These are phyloP conservation scores for Trypanosoma melophagium DNA, from an alignment of 208 protist genomes.

Conservation along the genomic window DNA sequence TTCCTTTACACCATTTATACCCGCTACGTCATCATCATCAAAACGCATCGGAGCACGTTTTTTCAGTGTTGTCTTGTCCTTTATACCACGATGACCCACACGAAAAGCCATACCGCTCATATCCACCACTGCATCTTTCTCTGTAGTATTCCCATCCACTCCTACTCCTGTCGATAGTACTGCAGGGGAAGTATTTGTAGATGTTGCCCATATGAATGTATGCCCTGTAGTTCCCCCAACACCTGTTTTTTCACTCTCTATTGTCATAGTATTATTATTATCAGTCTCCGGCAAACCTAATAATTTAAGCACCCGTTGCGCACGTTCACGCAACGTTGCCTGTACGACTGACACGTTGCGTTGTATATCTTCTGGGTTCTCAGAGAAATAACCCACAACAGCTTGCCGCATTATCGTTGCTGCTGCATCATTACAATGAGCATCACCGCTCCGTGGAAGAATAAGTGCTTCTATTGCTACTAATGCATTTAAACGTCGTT, in stretches of 20 bases:
- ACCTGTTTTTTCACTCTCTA: not conserved
- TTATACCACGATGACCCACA: not conserved
- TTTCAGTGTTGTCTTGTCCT: constrained; percentile 24
- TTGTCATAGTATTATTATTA: not conserved
- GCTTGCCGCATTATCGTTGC: constrained; percentile 12
- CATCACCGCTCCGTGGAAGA: constrained; percentile 8
- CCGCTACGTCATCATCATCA: not conserved
- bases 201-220: no score
- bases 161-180: constrained; percentile 6
- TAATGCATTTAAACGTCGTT: constrained; percentile 54
- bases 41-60: constrained; percentile 28
- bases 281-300: constrained; percentile 27
- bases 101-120: constrained; percentile 21
- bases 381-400: constrained; percentile 32
- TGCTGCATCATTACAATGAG: constrained; percentile 8
- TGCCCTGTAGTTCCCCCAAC: not conserved
- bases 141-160: constrained; percentile 5
- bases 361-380: constrained; percentile 46
- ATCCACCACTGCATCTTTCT: not conserved
- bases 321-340: constrained; percentile 44
- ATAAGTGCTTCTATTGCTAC: constrained; percentile 47
- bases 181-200: not conserved
- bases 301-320: constrained; percentile 33
- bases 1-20: not conserved
- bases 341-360: constrained; percentile 44